phyloP scores from a whole-genome alignment of 31 red algal genomes.

The Asparagopsis taxiformis region DNA sequence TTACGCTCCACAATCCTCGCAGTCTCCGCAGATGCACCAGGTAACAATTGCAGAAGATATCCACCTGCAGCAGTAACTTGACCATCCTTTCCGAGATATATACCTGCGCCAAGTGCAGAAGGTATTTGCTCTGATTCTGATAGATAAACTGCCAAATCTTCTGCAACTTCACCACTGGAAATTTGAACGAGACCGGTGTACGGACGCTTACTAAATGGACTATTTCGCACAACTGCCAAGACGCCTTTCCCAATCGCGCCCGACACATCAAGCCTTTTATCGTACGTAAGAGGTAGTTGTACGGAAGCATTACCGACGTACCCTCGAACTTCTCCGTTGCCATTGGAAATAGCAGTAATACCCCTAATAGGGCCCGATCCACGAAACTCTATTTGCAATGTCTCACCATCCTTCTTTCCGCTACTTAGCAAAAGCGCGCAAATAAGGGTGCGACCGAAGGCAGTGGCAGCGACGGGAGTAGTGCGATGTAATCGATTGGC shows the following conservation, averaged over 20 bases:
- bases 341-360: constrained; percentile 78
- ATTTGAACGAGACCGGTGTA: constrained; percentile 83
- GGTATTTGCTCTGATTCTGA: constrained; percentile 82
- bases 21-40: constrained; percentile 64
- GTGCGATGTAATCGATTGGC: constrained; percentile 66
- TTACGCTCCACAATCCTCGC: constrained; percentile 63
- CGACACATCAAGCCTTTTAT: constrained; percentile 78
- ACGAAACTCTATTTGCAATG: constrained; percentile 86
- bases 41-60: constrained; percentile 83
- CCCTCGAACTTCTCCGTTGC: constrained; percentile 73
- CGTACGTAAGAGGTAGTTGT: constrained; percentile 61
- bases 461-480: constrained; percentile 80
- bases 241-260: constrained; percentile 83
- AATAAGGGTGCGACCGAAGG: constrained; percentile 79
- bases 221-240: constrained; percentile 79
- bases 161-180: constrained; percentile 81
- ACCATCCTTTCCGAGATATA: constrained; percentile 55
- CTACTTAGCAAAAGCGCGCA: constrained; percentile 70
- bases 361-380: constrained; percentile 77
- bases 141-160: constrained; percentile 84
- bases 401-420: constrained; percentile 88
- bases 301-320: constrained; percentile 89
- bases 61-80: constrained; percentile 82
- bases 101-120: constrained; percentile 84
- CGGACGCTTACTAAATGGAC: constrained; percentile 61